Base-by-base conservation (phyloP, 75 land plant genomes). In the Picea sitchensis region DNA sequence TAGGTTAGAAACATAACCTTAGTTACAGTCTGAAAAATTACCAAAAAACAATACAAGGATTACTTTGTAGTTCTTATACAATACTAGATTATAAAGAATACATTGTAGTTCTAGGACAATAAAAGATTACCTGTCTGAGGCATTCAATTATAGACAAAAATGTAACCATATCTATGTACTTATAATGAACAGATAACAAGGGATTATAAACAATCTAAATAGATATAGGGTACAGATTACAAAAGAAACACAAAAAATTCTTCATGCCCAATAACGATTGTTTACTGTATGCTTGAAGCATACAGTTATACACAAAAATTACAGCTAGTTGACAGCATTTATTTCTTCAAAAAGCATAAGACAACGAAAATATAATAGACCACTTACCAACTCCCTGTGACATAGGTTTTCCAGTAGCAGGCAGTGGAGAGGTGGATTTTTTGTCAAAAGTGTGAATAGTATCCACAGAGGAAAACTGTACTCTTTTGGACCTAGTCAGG, bases 401-500 rank as follows among this genome's bases (percentile, higher is more conserved):
- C 47, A 68, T 68, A 12, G 47, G 20, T 36, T 36, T 36, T 36
- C 20, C 72, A 68, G 31, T 41, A 34, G 47, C 18, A 20, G 36
- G 34, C 5, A 3, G n/a, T 17, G 47, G 38, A 68, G 47, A 68
- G 31, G n/a, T 17, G 6, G 47, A 68, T 38, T 68, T 36, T 34
- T 68, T 38, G 3, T 20, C 72, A 68, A 36, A 68, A 68, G 72
- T 68, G 47, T 68, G 72, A 17, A 68, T 68, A 18, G 72, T 68
- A 41, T 68, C 72, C 72, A 68, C 17, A 38, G 47, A 68, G 4
- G 72, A 68, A 68, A 68, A 68, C 72, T 68, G 34, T 41, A 68
- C 72, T 17, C 72, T 68, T 68, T 38, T 68, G 47, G 20, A 20
- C 5, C 47, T 12, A 7, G n/a, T 2, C 34, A 36, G 38, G 38